Evolutionary conservation across 2,329 filamentous ascomycete species (phyloP).

Genomic region (Verticillium zaregamsianum): DNA sequence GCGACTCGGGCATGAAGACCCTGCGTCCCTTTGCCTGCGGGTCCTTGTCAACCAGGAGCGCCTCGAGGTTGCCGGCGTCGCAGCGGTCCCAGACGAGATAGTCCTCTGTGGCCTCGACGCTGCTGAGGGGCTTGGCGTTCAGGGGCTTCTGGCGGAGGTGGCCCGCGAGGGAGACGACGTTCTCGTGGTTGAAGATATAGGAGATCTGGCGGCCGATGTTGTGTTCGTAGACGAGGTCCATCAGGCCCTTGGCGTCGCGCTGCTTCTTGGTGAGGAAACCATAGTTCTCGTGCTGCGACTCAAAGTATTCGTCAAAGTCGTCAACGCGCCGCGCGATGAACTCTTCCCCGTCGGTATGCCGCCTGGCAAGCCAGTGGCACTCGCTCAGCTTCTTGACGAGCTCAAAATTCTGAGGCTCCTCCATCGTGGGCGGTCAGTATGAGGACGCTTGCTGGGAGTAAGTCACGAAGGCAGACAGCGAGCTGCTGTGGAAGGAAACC

Average conservation of each 20-base stretch:
- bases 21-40: slow-evolving; percentile 13
- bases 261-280: slow-evolving; percentile 13
- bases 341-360: slow-evolving; percentile 22
- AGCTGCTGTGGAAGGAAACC: not conserved
- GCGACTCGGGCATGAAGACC: slow-evolving; percentile 42
- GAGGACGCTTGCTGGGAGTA: not conserved
- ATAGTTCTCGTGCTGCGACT: slow-evolving; percentile 2
- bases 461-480: too few species aligned
- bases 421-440: not conserved
- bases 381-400: slow-evolving; percentile 23
- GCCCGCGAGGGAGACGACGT: slow-evolving; percentile 40
- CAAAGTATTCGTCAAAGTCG: slow-evolving; percentile 11
- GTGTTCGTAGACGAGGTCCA: slow-evolving; percentile 20
- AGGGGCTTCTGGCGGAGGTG: slow-evolving; percentile 21
- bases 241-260: slow-evolving; percentile 16
- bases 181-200: slow-evolving; percentile 43
- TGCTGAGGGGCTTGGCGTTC: slow-evolving; percentile 9
- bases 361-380: slow-evolving; percentile 27
- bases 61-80: slow-evolving; percentile 44
- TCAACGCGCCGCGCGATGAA: slow-evolving; percentile 26
- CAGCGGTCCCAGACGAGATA: slow-evolving; percentile 48
- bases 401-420: slow-evolving; percentile 16
- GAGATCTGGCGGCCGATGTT: slow-evolving; percentile 24
- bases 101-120: slow-evolving; percentile 17
- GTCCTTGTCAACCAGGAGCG: slow-evolving; percentile 26